A percentile compares a stretch with the other conserved stretches of the same genome.
Conservation (phyloP, 1,284 basidiomycete species). For the Entoloma clypeatum region DNA sequence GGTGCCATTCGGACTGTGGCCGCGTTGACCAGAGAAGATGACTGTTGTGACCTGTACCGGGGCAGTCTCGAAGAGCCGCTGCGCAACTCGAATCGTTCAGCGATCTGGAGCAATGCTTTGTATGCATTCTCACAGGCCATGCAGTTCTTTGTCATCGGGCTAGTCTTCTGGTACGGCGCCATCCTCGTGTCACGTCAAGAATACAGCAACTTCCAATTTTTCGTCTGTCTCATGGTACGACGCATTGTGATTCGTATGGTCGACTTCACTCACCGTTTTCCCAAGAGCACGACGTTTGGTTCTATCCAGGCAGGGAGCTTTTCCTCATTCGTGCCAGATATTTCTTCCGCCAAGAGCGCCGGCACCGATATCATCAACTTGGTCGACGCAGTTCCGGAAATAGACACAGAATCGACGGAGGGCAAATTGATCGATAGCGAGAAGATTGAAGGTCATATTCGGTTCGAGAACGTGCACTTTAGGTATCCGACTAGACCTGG, state of each 20-base stretch:
- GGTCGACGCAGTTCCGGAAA: constrained; percentile 77
- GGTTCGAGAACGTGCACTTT: constrained; percentile 87
- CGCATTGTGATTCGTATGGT: constrained; percentile 4
- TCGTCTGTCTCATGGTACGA: constrained; percentile 78
- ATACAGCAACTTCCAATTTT: constrained; percentile 70
- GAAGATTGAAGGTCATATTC: constrained; percentile 66
- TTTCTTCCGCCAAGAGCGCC: constrained; percentile 83
- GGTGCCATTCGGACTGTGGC: constrained; percentile 94
- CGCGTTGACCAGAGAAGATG: constrained; percentile 81
- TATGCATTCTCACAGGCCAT: constrained; percentile 81
- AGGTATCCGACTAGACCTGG: constrained; percentile 90
- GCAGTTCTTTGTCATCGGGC: constrained; percentile 80
- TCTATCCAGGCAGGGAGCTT: constrained; percentile 83
- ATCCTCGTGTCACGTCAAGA: constrained; percentile 59
- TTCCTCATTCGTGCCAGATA: constrained; percentile 91
- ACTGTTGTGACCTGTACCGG: constrained; percentile 73
- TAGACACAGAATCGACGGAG: constrained; percentile 76
- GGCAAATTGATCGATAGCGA: constrained; percentile 55
- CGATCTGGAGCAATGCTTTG: constrained; percentile 71
- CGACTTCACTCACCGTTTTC: constrained; percentile 17
- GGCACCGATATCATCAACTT: constrained; percentile 76
- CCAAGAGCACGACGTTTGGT: constrained; percentile 70
- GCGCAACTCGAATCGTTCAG: constrained; percentile 57
- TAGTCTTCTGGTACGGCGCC: constrained; percentile 86
- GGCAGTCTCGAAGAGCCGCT: constrained; percentile 73